Evolutionary conservation across 805 yeast species (phyloP).

Genomic region (Metschnikowia vanudenii): DNA sequence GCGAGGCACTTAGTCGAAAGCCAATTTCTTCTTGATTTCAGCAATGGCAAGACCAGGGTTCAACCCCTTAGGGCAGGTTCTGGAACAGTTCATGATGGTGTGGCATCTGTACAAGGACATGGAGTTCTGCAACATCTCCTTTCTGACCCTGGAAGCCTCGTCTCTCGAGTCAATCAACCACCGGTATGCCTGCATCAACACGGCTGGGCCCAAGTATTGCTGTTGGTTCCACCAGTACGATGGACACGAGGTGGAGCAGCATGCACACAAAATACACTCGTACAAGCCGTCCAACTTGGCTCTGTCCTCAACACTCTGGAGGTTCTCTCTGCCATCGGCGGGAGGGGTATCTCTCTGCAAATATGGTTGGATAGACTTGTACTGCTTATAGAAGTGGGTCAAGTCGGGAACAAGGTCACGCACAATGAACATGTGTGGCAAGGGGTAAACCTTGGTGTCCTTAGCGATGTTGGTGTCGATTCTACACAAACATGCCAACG

Average conservation of each 20-base stretch:
- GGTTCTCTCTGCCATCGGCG: conserved; percentile 87
- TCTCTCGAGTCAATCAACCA: conserved; percentile 98
- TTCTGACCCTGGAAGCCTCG: conserved; percentile 78
- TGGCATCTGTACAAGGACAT: conserved; percentile 99
- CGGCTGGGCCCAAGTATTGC: conserved; percentile 98
- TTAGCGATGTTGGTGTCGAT: conserved; percentile 77
- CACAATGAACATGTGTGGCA: conserved; percentile 97
- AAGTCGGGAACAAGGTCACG: conserved; percentile 97
- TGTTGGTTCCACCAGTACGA: conserved; percentile 99
- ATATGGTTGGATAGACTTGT: conserved; percentile 96
- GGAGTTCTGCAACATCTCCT: conserved; percentile 88
- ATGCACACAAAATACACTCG: conserved; percentile 97
- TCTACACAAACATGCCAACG: conserved; percentile 93
- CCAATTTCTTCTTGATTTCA: conserved; percentile 90
- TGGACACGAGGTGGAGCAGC: conserved; percentile 98
- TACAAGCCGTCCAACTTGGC: conserved; percentile 94
- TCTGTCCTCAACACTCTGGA: conserved; percentile 89
- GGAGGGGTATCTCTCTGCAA: conserved; percentile 81
- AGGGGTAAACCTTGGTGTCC: conserved; percentile 86
- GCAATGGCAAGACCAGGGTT: conserved; percentile 98
- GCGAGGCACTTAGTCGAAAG: conserved; percentile 52
- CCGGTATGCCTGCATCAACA: conserved; percentile 97
- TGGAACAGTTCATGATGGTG: conserved; percentile 98
- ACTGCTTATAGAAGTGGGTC: conserved; percentile 96
- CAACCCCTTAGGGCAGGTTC: conserved; percentile 97